Conservation (phyloP, 441 rosid genomes). For the Monsonia emarginata region DNA sequence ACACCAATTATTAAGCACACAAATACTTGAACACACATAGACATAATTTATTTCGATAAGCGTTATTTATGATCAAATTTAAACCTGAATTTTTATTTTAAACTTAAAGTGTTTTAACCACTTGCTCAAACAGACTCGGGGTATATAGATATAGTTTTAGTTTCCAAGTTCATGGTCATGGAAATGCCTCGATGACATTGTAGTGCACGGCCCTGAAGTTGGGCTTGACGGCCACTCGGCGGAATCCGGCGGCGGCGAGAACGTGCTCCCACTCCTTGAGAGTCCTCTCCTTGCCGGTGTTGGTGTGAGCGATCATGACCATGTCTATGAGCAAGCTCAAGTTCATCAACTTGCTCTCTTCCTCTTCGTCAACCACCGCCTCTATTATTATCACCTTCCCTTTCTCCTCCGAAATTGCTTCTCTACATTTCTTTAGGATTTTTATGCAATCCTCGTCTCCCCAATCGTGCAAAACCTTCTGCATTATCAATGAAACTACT, state of each 20-base stretch:
- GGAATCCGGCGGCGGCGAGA: constrained; percentile 50
- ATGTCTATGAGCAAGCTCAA: constrained; percentile 50
- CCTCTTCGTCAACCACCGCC: constrained; percentile 31
- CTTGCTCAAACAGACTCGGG: no score
- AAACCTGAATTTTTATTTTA: no score
- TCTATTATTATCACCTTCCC: constrained; percentile 63
- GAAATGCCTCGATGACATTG: background rate
- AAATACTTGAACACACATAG: no score
- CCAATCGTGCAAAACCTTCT: constrained; percentile 76
- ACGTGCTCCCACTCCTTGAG: constrained; percentile 51
- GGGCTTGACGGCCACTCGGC: background rate
- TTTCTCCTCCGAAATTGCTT: constrained; percentile 34
- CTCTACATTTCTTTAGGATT: constrained; percentile 49
- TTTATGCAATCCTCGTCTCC: constrained; percentile 53
- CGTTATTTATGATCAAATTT: no score
- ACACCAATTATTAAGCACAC: no score
- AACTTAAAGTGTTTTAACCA: no score
- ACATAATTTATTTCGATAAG: no score
- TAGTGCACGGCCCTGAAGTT: background rate
- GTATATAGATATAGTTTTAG: no score
- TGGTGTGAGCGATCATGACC: constrained; percentile 60
- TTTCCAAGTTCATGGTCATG: no score
- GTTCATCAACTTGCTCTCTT: constrained; percentile 26
- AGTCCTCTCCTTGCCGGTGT: constrained; percentile 53
- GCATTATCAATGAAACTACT: background rate